phyloP scores from a whole-genome alignment of 768 basidiomycete genomes.

The Termitomyces eurrhizus region DNA sequence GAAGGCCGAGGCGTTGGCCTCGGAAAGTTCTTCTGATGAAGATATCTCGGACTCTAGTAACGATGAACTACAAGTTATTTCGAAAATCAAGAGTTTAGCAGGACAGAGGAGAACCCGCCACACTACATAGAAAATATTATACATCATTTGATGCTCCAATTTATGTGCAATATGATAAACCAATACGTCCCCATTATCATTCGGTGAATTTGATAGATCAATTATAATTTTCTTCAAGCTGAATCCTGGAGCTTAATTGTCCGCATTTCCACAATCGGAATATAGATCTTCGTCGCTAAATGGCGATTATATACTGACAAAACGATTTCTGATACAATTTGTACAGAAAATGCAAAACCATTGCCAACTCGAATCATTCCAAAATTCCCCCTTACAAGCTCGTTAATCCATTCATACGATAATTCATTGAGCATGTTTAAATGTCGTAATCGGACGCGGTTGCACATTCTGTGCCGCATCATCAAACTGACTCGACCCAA shows the following conservation, averaged over 20 bases:
- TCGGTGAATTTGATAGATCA: background rate
- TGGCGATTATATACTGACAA: background rate
- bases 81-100: background rate
- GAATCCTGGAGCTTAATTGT: background rate
- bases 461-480: constrained; percentile 3
- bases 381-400: background rate
- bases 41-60: background rate
- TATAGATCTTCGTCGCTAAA: background rate
- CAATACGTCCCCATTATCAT: too few species aligned
- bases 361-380: background rate
- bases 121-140: background rate
- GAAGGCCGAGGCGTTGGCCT: background rate
- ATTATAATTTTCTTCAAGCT: background rate
- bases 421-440: background rate
- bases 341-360: background rate
- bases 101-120: background rate
- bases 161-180: background rate
- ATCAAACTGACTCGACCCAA: constrained; percentile 1
- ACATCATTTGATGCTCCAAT: background rate
- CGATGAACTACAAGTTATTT: background rate
- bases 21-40: background rate
- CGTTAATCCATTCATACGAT: too few species aligned
- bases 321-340: background rate
- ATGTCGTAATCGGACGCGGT: background rate
- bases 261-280: background rate